Conservation (phyloP, 1,284 basidiomycete species). For the Agaricales sp. region DNA sequence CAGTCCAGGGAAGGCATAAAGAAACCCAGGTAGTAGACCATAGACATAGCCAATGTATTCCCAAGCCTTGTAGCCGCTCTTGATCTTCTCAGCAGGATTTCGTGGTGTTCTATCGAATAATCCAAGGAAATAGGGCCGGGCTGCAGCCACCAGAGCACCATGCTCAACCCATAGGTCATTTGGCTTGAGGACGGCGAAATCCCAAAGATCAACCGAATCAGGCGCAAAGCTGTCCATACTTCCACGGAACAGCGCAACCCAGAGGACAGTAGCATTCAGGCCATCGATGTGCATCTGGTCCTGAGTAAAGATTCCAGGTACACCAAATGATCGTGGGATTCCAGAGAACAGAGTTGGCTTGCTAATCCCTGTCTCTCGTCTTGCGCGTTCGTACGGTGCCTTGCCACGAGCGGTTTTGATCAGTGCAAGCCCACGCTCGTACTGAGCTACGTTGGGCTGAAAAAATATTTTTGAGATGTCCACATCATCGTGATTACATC, state of each 20-base stretch:
- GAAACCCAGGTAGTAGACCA: slow-evolving; percentile 24
- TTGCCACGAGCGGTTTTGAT: slow-evolving; percentile 9
- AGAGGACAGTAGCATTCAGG: slow-evolving; percentile 20
- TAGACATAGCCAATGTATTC: slow-evolving; percentile 23
- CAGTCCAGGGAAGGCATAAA: too few relatives aligned
- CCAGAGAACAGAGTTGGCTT: slow-evolving; percentile 11
- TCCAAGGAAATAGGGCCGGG: slow-evolving; percentile 9
- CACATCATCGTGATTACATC: slow-evolving; percentile 8
- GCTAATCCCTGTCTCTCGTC: slow-evolving; percentile 13
- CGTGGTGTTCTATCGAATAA: slow-evolving; percentile 13
- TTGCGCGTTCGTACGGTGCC: slow-evolving; percentile 10
- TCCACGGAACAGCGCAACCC: slow-evolving; percentile 16
- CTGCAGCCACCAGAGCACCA: slow-evolving; percentile 10
- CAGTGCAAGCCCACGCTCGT: too few relatives aligned
- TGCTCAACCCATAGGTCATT: slow-evolving; percentile 15
- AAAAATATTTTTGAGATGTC: too few relatives aligned
- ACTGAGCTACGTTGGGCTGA: too few relatives aligned
- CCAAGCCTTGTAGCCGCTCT: slow-evolving; percentile 22
- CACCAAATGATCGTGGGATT: slow-evolving; percentile 7
- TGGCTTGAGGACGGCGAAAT: slow-evolving; percentile 14
- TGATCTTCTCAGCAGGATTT: slow-evolving; percentile 14
- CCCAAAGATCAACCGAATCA: slow-evolving; percentile 13
- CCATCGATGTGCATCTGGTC: slow-evolving; percentile 21
- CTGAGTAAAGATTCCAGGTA: slow-evolving; percentile 12
- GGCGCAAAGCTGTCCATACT: slow-evolving; percentile 9